Percentiles rank a stretch among this genome's conserved stretches.
Conservation (phyloP, 2,329 filamentous ascomycete genomes). For the Alternaria rosae region DNA sequence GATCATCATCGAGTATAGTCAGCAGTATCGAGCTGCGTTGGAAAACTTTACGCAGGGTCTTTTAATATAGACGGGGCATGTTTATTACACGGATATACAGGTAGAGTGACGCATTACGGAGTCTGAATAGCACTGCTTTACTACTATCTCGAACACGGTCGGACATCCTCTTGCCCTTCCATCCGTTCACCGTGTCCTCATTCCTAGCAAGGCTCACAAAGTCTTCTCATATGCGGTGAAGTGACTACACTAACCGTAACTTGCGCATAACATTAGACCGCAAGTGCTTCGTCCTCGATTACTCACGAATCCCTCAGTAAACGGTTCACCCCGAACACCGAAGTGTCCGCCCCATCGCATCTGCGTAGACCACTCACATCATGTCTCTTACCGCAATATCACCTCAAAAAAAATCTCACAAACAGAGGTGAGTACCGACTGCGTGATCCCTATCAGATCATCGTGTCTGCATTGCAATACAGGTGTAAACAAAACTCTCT, state of each 20-base stretch:
- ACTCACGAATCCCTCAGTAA: neutral
- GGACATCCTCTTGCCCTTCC: fast-evolving
- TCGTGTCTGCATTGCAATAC: neutral
- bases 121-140: neutral
- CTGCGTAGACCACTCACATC: no score
- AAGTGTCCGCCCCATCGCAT: neutral
- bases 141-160: neutral
- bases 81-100: neutral
- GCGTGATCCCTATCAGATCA: fast-evolving
- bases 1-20: slow-evolving; percentile 49
- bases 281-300: neutral
- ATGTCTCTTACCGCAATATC: neutral
- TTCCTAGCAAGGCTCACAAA: no score
- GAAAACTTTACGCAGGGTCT: slow-evolving; percentile 32
- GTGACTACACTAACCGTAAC: no score
- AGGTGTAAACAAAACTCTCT: neutral
- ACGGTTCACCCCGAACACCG: neutral
- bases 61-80: slow-evolving; percentile 10
- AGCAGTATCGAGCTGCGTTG: slow-evolving; percentile 38
- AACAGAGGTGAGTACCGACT: neutral
- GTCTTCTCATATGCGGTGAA: neutral
- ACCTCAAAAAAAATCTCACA: neutral
- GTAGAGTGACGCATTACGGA: neutral
- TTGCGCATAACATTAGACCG: neutral
- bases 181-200: no score